A percentile compares a stretch with the other conserved stretches of the same genome.
Evolutionary conservation across 306 rosid genomes (phyloP).

Genomic region (Coriaria nepalensis): DNA sequence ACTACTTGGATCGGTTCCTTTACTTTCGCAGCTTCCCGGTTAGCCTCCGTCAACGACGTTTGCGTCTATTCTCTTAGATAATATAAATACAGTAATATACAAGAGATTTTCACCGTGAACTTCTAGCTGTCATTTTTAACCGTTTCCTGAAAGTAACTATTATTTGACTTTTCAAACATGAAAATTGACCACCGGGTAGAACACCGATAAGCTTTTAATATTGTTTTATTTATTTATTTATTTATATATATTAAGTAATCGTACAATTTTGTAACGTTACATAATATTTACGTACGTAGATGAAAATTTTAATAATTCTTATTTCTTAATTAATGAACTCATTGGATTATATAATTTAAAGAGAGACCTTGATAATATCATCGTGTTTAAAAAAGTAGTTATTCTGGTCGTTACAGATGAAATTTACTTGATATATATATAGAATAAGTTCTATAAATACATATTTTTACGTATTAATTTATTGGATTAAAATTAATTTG

Average conservation of each 20-base stretch:
- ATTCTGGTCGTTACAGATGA: slow-evolving; percentile 22
- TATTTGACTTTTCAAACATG: slow-evolving; percentile 34
- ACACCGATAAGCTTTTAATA: too few species aligned
- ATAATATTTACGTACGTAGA: too few species aligned
- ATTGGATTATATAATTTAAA: too few species aligned
- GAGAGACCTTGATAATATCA: neutral
- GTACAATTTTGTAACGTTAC: too few species aligned
- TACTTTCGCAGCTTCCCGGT: slow-evolving; percentile 78
- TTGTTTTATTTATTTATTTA: too few species aligned
- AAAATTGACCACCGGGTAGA: slow-evolving; percentile 1
- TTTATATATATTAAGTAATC: too few species aligned
- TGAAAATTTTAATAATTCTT: too few species aligned
- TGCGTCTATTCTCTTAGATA: slow-evolving; percentile 5
- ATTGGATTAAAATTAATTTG: too few species aligned
- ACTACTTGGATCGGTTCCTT: slow-evolving; percentile 87
- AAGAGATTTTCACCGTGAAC: neutral
- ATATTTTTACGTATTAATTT: too few species aligned
- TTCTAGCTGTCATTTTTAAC: neutral
- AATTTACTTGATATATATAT: too few species aligned
- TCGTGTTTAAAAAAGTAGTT: slow-evolving; percentile 10
- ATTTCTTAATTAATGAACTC: too few species aligned
- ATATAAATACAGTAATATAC: neutral
- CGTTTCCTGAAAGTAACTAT: slow-evolving; percentile 16
- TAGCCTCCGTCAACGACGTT: slow-evolving; percentile 13
- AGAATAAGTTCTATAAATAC: too few species aligned